A percentile compares a stretch with the other conserved stretches of the same genome.
phyloP scores from a whole-genome alignment of 2,329 filamentous ascomycete genomes.

The Phaeoacremonium minimum region DNA sequence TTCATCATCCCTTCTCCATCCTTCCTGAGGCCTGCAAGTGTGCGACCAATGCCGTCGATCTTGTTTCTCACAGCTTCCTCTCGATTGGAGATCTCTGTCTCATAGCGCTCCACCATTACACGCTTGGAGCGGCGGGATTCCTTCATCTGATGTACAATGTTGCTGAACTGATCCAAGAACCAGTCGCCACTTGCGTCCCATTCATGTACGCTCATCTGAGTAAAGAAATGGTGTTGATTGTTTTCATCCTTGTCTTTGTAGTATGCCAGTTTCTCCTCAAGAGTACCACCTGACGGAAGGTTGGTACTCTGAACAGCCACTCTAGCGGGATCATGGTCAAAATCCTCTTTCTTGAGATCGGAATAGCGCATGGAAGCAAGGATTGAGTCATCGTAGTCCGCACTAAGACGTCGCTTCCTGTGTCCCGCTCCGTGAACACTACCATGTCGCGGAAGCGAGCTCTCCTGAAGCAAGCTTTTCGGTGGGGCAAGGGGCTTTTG shows the following conservation, averaged over 20 bases:
- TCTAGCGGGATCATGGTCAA: constrained; percentile 52
- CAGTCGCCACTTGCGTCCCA: constrained; percentile 59
- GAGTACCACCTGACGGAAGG: constrained; percentile 28
- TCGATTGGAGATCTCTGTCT: constrained; percentile 48
- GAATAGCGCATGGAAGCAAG: constrained; percentile 50
- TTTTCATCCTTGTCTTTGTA: constrained; percentile 38
- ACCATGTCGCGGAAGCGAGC: constrained; percentile 9
- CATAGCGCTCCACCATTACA: constrained; percentile 43
- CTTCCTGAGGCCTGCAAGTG: constrained; percentile 49
- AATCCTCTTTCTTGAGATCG: constrained; percentile 45
- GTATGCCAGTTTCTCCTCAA: constrained; percentile 45
- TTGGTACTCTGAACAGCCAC: constrained; percentile 31
- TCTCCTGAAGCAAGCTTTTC: constrained; percentile 16
- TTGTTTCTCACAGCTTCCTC: constrained; percentile 50
- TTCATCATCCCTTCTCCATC: constrained; percentile 54
- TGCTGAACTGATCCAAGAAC: constrained; percentile 51
- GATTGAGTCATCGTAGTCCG: constrained; percentile 54
- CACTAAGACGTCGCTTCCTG: constrained; percentile 38
- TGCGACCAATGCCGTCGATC: constrained; percentile 49
- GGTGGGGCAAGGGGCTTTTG: not conserved
- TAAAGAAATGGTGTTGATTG: constrained; percentile 44
- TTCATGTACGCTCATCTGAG: constrained; percentile 47
- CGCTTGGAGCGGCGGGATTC: constrained; percentile 46
- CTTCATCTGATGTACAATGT: constrained; percentile 42
- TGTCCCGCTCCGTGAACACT: not conserved